Evolutionary conservation across 306 rosid genomes (phyloP), one percentile per base, ranked within the genome.

Genomic region (Phaseolus lunatus): DNA sequence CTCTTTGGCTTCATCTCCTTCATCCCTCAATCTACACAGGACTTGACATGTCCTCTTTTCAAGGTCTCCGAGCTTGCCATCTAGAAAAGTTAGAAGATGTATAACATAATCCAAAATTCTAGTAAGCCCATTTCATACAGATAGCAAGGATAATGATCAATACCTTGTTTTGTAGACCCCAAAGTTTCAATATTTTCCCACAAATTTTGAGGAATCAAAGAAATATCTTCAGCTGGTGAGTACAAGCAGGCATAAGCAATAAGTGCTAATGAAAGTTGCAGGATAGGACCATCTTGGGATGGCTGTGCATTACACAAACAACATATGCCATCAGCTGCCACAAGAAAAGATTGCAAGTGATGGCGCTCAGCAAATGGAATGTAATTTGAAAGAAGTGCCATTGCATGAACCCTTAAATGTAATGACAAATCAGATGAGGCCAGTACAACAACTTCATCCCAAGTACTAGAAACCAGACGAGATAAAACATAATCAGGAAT

Each of bases 1-100:
- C 94, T 82, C 88, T 87, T 89, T 91, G 54, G 89, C 90, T 61
- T 85, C 97, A 66, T 86, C 90, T 50, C 97, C 97, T 71, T 92
- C 96, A 59, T 83, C 78, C 82, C 88, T 88, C 72, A 94, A 80
- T 84, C 86, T 88, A 86, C 94, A 87, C 76, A 94, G 83, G 52
- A 87, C 88, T 84, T 87, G 91, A 80, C 97, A 91, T 76, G 88
- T 85, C 79, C 82, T 91, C 84, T 88, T 91, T 89, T 92, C 98
- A 6, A 90, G 74, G 85, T 91, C 91, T 62, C 90, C 97, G 37
- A 90, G 85, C 75, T 87, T 82, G 49, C 90, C 82, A 77, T 86
- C 98, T 94, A 70, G 47, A 82, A 61, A 73, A 84, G 59, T 39
- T 66, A 31, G 54, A 66, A 67, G 75, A 27, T 19, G 20, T 64